These are phyloP conservation scores for Hypoxylon crocopeplum DNA, from an alignment of 495 filamentous ascomycete species.

Conservation along the genomic window DNA sequence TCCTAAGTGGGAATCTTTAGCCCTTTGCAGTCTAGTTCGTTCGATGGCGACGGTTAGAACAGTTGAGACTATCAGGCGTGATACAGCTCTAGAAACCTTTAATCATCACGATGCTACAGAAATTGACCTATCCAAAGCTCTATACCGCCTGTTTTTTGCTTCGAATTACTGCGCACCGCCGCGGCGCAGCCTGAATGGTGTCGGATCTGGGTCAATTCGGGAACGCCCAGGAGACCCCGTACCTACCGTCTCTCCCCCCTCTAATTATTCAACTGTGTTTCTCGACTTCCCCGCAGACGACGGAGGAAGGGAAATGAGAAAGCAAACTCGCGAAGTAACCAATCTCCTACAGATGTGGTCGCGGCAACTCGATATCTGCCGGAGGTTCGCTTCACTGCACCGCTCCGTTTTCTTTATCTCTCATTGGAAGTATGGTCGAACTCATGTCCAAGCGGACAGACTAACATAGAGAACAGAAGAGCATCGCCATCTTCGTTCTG, in stretches of 20 bases:
- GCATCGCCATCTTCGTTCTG: neutral
- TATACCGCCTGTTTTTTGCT: conserved; percentile 5
- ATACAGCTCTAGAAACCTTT: conserved; percentile 9
- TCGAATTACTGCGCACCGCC: conserved; percentile 10
- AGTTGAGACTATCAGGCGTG: conserved; percentile 8
- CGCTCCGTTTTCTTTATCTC: conserved; percentile 5
- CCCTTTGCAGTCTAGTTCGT: conserved; percentile 5
- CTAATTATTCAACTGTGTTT: conserved; percentile 19
- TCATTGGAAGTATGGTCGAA: neutral
- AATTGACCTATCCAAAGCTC: conserved; percentile 21
- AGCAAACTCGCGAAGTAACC: conserved; percentile 1
- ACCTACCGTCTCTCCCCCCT: conserved; percentile 2
- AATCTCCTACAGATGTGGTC: conserved; percentile 11
- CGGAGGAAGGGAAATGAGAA: conserved; percentile 15
- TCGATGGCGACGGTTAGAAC: neutral
- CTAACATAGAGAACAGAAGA: conserved; percentile 2
- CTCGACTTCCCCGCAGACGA: conserved; percentile 28
- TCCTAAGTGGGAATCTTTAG: conserved; percentile 10
- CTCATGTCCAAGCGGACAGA: conserved; percentile 7
- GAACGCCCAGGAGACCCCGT: conserved; percentile 7
- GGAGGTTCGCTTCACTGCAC: no score
- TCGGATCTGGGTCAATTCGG: neutral
- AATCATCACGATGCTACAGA: conserved; percentile 13
- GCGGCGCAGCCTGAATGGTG: conserved; percentile 6
- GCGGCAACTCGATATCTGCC: neutral